phyloP scores from a whole-genome alignment of 495 filamentous ascomycete species.

The Podospora fimiseda region DNA sequence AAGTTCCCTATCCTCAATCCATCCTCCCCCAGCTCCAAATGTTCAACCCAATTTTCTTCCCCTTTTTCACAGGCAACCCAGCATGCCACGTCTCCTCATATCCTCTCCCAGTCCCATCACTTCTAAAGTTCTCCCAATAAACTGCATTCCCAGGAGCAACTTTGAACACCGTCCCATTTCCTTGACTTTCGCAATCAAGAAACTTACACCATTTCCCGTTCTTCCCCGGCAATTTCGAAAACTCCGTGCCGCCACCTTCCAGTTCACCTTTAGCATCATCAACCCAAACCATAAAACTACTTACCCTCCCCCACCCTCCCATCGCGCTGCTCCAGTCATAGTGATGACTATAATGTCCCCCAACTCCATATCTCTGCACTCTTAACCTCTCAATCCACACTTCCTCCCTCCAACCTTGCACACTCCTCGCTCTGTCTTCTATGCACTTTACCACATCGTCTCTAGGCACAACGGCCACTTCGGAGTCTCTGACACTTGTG shows the following conservation, averaged over 20 bases:
- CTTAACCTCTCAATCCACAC: slow-evolving; percentile 41
- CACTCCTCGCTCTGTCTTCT: slow-evolving; percentile 32
- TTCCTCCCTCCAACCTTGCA: slow-evolving; percentile 43
- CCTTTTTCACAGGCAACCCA: slow-evolving; percentile 37
- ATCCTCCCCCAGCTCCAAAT: slow-evolving; percentile 42
- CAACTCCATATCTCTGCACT: slow-evolving; percentile 35
- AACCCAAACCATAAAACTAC: slow-evolving; percentile 44
- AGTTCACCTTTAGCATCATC: slow-evolving; percentile 23
- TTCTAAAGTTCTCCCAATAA: slow-evolving; percentile 45
- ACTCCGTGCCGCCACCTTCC: slow-evolving; percentile 41
- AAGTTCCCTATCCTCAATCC: slow-evolving; percentile 16
- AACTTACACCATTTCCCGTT: slow-evolving; percentile 39
- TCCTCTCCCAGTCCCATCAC: slow-evolving; percentile 37
- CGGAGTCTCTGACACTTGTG: slow-evolving; percentile 37
- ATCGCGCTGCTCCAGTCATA: slow-evolving; percentile 40
- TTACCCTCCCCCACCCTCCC: slow-evolving; percentile 42
- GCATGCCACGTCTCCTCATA: slow-evolving; percentile 45
- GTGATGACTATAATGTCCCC: slow-evolving; percentile 39
- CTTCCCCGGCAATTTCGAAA: slow-evolving; percentile 30
- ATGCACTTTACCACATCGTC: slow-evolving; percentile 37
- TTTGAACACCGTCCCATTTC: slow-evolving; percentile 28
- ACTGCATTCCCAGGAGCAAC: slow-evolving; percentile 40
- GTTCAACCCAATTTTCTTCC: slow-evolving; percentile 41
- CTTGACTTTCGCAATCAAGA: slow-evolving; percentile 30
- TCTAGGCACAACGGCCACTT: slow-evolving; percentile 41